Evolutionary conservation across 805 yeast species (phyloP).

Genomic region (Ogataea siamensis): DNA sequence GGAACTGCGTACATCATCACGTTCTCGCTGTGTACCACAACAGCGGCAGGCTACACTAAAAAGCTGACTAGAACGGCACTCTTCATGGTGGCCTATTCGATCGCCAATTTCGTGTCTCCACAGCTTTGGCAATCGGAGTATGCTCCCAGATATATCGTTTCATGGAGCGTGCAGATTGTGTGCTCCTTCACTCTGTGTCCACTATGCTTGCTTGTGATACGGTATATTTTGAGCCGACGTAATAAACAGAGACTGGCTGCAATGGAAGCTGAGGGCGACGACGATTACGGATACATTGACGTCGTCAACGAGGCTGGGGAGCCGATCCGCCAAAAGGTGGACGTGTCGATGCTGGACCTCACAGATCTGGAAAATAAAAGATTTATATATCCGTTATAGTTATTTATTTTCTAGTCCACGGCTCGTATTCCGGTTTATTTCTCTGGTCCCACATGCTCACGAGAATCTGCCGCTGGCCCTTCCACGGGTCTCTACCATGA

Average conservation of each 20-base stretch:
- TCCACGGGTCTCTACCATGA: conserved; percentile 35
- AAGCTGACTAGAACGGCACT: conserved; percentile 47
- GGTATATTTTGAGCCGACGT: conserved; percentile 44
- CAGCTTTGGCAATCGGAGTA: conserved; percentile 50
- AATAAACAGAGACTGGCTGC: conserved; percentile 37
- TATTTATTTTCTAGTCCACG: conserved; percentile 1
- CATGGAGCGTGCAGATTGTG: conserved; percentile 58
- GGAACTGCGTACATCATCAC: conserved; percentile 31
- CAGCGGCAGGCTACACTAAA: conserved; percentile 51
- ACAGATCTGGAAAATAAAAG: conserved; percentile 53
- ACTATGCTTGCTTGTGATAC: conserved; percentile 39
- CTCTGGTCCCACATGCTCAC: conserved; percentile 38
- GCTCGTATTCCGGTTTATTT: conserved; percentile 24
- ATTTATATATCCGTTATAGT: conserved; percentile 47
- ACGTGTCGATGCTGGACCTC: conserved; percentile 47
- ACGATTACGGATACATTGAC: conserved; percentile 24
- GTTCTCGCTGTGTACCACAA: conserved; percentile 27
- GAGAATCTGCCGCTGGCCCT: conserved; percentile 33
- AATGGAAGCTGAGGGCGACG: conserved; percentile 16
- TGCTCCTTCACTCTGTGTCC: conserved; percentile 49
- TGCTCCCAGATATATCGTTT: conserved; percentile 46
- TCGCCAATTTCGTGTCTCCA: conserved; percentile 54
- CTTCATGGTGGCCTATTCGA: conserved; percentile 45
- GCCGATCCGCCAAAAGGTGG: conserved; percentile 32
- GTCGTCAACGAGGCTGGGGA: conserved; percentile 8